Evolutionary conservation across 805 yeast genomes (phyloP).

Genomic region (Starmerella gropengiesseri): DNA sequence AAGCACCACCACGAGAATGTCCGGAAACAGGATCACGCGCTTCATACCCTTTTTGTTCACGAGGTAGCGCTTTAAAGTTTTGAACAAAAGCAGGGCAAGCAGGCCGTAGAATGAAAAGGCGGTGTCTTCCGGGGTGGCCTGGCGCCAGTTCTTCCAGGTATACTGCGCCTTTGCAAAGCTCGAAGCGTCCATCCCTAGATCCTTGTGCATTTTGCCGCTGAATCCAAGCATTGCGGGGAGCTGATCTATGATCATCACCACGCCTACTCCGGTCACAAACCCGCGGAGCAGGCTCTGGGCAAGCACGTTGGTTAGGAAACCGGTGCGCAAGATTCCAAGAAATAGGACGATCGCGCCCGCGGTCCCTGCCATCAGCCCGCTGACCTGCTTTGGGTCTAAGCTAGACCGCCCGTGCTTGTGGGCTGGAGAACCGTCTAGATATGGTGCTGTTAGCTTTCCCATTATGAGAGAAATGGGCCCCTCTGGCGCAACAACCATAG

Average conservation of each 20-base stretch:
- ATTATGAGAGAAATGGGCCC: slow-evolving; percentile 75
- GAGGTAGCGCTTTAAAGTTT: slow-evolving; percentile 35
- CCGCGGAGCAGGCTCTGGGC: slow-evolving; percentile 71
- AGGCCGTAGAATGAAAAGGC: slow-evolving; percentile 48
- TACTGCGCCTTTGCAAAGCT: slow-evolving; percentile 61
- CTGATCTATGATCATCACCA: slow-evolving; percentile 72
- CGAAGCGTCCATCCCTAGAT: slow-evolving; percentile 44
- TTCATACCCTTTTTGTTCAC: slow-evolving; percentile 25
- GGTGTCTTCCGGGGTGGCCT: slow-evolving; percentile 50
- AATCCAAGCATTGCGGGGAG: slow-evolving; percentile 63
- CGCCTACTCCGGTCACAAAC: slow-evolving; percentile 74
- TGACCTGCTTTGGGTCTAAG: slow-evolving; percentile 43
- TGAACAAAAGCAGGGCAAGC: slow-evolving; percentile 34
- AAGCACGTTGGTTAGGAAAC: slow-evolving; percentile 70
- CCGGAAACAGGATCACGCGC: slow-evolving; percentile 62
- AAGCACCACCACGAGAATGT: slow-evolving; percentile 65
- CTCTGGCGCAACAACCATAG: slow-evolving; percentile 85
- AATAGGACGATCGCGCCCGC: slow-evolving; percentile 64
- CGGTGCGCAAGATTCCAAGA: slow-evolving; percentile 73
- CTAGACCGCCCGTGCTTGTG: slow-evolving; percentile 18
- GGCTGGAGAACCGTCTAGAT: slow-evolving; percentile 36
- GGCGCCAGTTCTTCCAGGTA: slow-evolving; percentile 37
- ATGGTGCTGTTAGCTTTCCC: slow-evolving; percentile 65
- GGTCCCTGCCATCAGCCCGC: slow-evolving; percentile 58
- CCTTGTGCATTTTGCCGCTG: slow-evolving; percentile 31